Percentiles rank a stretch among this genome's conserved stretches.
Conservation (phyloP, 306 rosid genomes). For the Psophocarpus tetragonolobus region DNA sequence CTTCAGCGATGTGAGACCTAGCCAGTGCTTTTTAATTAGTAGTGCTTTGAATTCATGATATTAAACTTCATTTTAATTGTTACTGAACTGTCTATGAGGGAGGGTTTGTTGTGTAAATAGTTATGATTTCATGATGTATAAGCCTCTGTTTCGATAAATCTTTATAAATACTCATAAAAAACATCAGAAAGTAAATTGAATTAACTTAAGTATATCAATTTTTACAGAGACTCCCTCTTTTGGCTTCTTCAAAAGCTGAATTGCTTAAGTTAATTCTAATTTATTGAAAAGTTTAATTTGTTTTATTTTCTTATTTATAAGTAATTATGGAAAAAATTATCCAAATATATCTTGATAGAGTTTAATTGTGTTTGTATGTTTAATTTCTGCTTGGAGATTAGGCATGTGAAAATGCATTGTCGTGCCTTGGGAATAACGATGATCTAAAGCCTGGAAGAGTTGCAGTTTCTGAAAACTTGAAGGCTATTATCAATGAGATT, state of each 20-base stretch:
- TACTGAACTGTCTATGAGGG: not conserved
- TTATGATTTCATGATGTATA: constrained; percentile 2
- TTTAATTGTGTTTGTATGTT: constrained; percentile 9
- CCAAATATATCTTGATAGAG: not conserved
- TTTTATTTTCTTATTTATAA: not conserved
- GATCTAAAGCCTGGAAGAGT: constrained; percentile 37
- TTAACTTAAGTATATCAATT: too few relatives aligned
- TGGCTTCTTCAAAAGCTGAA: too few relatives aligned
- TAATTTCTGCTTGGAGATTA: constrained; percentile 35
- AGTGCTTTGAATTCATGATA: not conserved
- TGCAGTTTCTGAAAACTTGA: constrained; percentile 30
- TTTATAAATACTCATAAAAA: too few relatives aligned
- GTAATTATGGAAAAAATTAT: not conserved
- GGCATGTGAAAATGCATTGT: constrained; percentile 77
- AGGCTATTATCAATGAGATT: constrained; percentile 44
- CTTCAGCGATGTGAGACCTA: not conserved
- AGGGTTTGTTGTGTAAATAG: not conserved
- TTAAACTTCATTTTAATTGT: not conserved
- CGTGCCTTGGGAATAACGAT: constrained; percentile 45
- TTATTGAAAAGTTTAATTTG: not conserved
- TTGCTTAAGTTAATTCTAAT: too few relatives aligned
- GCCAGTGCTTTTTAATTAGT: not conserved
- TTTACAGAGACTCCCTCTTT: too few relatives aligned
- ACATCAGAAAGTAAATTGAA: too few relatives aligned
- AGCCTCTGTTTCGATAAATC: not conserved